Percentiles rank a stretch among this genome's conserved stretches.
phyloP scores from a whole-genome alignment of 192 early-diverging fungal species.

The Entomortierella chlamydospora region DNA sequence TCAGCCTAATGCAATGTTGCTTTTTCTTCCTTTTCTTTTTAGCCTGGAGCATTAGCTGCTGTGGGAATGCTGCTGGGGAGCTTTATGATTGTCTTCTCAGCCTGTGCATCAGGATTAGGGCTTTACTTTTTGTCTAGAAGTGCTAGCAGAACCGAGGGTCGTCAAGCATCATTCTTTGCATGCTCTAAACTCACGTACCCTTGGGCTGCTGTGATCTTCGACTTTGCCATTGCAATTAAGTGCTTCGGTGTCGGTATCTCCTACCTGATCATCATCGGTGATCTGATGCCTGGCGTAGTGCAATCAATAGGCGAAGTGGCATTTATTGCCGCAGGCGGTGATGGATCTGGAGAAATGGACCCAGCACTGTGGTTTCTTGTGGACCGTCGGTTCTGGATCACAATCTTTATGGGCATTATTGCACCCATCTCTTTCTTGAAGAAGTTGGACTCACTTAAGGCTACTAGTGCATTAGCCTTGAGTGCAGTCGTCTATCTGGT shows the following conservation, averaged over 20 bases:
- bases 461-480: slow-evolving; percentile 91
- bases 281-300: slow-evolving; percentile 85
- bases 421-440: slow-evolving; percentile 84
- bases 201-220: slow-evolving; percentile 87
- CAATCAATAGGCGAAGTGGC: slow-evolving; percentile 48
- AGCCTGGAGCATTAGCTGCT: slow-evolving; percentile 87
- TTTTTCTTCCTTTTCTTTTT: slow-evolving; percentile 5
- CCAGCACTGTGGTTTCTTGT: slow-evolving; percentile 58
- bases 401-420: slow-evolving; percentile 76
- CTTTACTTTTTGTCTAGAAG: slow-evolving; percentile 84
- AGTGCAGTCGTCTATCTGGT: slow-evolving; percentile 88
- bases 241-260: slow-evolving; percentile 97
- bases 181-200: slow-evolving; percentile 94
- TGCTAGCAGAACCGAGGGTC: slow-evolving; percentile 80
- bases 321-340: slow-evolving; percentile 41
- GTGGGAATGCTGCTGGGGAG: slow-evolving; percentile 88
- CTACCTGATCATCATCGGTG: slow-evolving; percentile 96
- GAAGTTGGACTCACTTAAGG: slow-evolving; percentile 88
- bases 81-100: slow-evolving; percentile 83
- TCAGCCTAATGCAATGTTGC: background rate
- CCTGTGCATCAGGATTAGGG: slow-evolving; percentile 79
- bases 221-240: slow-evolving; percentile 97
- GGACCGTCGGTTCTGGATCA: slow-evolving; percentile 88
- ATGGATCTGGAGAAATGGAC: slow-evolving; percentile 36
- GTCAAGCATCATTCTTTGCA: slow-evolving; percentile 91